phyloP scores from a whole-genome alignment of 768 basidiomycete species.

The Cystofilobasidium bisporidii region DNA sequence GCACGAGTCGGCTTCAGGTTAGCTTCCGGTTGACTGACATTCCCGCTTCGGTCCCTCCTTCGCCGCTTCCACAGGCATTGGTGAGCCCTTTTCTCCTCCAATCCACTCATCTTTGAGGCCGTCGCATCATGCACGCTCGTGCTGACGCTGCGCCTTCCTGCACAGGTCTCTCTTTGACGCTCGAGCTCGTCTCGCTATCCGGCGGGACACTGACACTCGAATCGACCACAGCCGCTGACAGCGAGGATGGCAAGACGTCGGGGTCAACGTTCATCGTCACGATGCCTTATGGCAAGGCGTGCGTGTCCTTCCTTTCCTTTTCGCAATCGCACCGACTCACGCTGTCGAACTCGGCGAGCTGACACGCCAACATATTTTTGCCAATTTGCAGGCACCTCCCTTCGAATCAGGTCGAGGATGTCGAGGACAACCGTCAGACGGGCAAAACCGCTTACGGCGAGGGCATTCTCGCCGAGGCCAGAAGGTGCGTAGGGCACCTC shows the following conservation, averaged over 20 bases:
- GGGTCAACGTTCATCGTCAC: slow-evolving; percentile 40
- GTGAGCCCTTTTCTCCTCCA: not conserved
- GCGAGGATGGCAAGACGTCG: slow-evolving; percentile 34
- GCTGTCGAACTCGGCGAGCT: not conserved
- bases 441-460: slow-evolving; percentile 34
- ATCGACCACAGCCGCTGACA: slow-evolving; percentile 35
- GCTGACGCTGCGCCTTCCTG: too few relatives aligned
- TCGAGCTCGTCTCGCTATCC: slow-evolving; percentile 42
- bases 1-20: not conserved
- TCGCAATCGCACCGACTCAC: not conserved
- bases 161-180: slow-evolving; percentile 38
- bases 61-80: slow-evolving; percentile 1
- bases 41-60: too few relatives aligned
- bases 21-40: too few relatives aligned
- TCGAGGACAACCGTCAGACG: not conserved
- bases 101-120: too few relatives aligned
- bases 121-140: not conserved
- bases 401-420: slow-evolving; percentile 26
- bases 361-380: too few relatives aligned
- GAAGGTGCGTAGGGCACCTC: slow-evolving; percentile 36
- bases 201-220: slow-evolving; percentile 39
- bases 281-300: slow-evolving; percentile 39
- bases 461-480: slow-evolving; percentile 43
- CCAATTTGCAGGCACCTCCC: slow-evolving; percentile 35
- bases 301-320: not conserved